Evolutionary conservation across 768 basidiomycete genomes (phyloP), one percentile per base, ranked within the genome.

Genomic region (Rhodotorula kratochvilovae): DNA sequence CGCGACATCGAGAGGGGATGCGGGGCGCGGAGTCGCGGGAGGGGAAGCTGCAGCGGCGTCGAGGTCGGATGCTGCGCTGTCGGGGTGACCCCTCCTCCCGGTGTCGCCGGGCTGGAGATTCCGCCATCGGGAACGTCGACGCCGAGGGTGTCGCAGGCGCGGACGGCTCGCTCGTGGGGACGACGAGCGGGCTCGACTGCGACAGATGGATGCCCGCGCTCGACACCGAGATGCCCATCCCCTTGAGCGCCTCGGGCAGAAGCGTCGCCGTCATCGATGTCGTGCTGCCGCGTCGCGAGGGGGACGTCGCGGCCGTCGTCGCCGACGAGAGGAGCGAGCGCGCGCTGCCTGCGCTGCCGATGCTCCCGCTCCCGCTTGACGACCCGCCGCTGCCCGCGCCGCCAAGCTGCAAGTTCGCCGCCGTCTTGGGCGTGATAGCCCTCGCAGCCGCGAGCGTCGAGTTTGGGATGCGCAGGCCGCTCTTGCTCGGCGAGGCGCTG

Each of bases 131-230:
- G 16, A 43, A 39, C 17, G 60, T 5, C 16, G 53, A 31, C 13
- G 51, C 1, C 15, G 27, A 11, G 8, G 33, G 11, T 27, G 31
- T 46, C 59, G 60, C 29, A 1, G 54, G 6, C 21, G n/a, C 7
- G 1, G n/a, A 10, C 19, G 55, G 23, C 19, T 42, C 60, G 12
- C 8, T 6, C 15, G 36, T n/a, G 21, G 58, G 35, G 27, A 39
- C 33, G 11, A 27, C 23, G 11, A 63, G 2, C 17, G 63, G 50
- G 16, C 39, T 65, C 19, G 57, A 61, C 39, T 70, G 68, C 19
- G n/a, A 39, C 33, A 70, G 42, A 39, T 70, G 68, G 27, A 70
- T 70, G 29, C 68, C 68, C 8, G 68, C 68, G 17, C 58, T 60
- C 31, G 58, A 60, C 23, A 70, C 68, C 42, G 62, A 60, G 43